Evolutionary conservation across 345 rosid genomes (phyloP), one percentile per base, ranked within the genome.

Genomic region (Euphorbia tirucalli): DNA sequence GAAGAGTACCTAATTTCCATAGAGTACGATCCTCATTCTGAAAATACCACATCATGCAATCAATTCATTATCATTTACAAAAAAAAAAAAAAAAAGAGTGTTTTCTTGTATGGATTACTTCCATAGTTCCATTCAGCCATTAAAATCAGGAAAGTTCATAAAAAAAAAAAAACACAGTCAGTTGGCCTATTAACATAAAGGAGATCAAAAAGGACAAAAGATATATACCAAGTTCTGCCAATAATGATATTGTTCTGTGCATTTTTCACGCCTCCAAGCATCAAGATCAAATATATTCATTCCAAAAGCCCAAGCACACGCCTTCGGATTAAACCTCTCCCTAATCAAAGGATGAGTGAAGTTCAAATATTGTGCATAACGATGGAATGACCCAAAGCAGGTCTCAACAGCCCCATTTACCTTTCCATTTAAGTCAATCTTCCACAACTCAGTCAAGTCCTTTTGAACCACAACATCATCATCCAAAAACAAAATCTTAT

Each of bases 231-330:
- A 75, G 75, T 79, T 86, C 82, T 86, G 90, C 92, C 92, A 88
- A 76, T 84, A 80, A 79, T 87, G 87, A 75, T 85, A 82, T 27
- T 78, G 84, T 41, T 87, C 85, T 0, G 89, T 87, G 75, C 82
- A 78, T 76, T 85, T 82, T 83, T 68, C 88, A 22, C 71, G 87
- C 80, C 93, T 87, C 98, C 98, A 94, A 48, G 95, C 89, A 73
- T 84, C 96, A 63, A 94, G 93, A 80, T 94, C 97, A 60, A 90
- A 89, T 73, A 94, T 84, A 74, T 94, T 92, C 93, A 92, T 87
- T 69, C 98, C 98, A 73, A 79, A 92, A 52, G 97, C 93, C 98
- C 98, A 94, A 46, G 92, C 97, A 72, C 98, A 92, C 28, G 97
- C 85, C 83, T 77, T 87, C 31, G 95, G 90, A 69, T 88, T 87